These are phyloP conservation scores for Claviceps pusilla DNA, from an alignment of 2,329 filamentous ascomycete genomes.

Conservation along the genomic window DNA sequence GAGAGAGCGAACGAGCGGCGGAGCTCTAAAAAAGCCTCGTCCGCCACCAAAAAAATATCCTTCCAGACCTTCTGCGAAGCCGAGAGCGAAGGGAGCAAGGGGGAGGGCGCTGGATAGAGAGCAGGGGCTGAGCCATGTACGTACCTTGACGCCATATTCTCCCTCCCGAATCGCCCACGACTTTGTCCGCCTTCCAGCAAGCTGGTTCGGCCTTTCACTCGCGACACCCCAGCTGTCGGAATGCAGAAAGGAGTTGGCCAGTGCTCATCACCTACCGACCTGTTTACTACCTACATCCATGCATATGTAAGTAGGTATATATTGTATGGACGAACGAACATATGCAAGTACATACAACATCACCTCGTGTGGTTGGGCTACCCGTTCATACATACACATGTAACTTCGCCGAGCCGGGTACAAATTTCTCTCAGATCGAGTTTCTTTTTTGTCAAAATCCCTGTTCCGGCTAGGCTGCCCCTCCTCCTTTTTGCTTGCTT, in stretches of 20 bases:
- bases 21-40: constrained; percentile 3
- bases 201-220: background rate
- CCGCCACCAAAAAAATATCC: constrained; percentile 12
- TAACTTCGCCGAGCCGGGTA: background rate
- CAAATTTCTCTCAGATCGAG: background rate
- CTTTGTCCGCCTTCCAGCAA: constrained; percentile 1
- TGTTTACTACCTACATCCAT: background rate
- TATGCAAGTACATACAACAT: background rate
- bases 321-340: background rate
- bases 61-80: constrained; percentile 5
- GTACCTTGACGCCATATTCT: background rate
- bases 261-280: background rate
- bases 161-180: constrained; percentile 1
- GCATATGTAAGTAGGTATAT: background rate
- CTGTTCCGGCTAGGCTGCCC: background rate
- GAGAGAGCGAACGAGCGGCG: background rate
- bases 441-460: background rate
- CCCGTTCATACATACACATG: background rate
- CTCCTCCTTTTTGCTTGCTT: background rate
- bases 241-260: background rate
- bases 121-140: background rate
- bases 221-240: background rate
- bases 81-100: constrained; percentile 1
- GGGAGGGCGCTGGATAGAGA: no score
- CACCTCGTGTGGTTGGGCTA: no score